Evolutionary conservation across 2,329 filamentous ascomycete species (phyloP).

Genomic region (Penicillium nordicum): DNA sequence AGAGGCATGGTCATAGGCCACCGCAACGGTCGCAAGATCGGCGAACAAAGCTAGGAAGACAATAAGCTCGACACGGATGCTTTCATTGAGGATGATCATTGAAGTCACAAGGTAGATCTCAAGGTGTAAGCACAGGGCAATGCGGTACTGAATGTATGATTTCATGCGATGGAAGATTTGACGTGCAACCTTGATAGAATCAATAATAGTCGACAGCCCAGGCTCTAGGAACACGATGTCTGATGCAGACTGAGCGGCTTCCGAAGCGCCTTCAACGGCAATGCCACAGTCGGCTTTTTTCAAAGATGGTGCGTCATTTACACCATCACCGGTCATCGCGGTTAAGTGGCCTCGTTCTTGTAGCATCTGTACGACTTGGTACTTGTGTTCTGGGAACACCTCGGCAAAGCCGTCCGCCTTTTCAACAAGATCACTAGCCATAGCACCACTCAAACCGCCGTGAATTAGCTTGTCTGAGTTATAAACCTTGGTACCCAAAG

Average conservation of each 20-base stretch:
- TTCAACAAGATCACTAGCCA: constrained; percentile 72
- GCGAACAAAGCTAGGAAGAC: constrained; percentile 79
- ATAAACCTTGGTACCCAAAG: constrained; percentile 75
- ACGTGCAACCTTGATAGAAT: constrained; percentile 69
- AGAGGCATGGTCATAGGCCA: constrained; percentile 80
- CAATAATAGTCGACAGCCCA: constrained; percentile 67
- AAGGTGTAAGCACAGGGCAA: constrained; percentile 69
- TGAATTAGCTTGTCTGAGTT: constrained; percentile 75
- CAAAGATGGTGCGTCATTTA: constrained; percentile 70
- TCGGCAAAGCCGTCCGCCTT: constrained; percentile 71
- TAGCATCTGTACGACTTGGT: constrained; percentile 71
- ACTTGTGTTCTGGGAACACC: constrained; percentile 73
- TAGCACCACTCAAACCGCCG: constrained; percentile 68
- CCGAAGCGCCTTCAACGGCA: constrained; percentile 67
- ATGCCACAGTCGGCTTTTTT: constrained; percentile 74
- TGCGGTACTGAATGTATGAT: constrained; percentile 73
- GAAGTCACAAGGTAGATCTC: constrained; percentile 74
- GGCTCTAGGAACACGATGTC: constrained; percentile 73
- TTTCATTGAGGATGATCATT: constrained; percentile 79
- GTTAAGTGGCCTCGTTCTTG: constrained; percentile 69
- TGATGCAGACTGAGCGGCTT: constrained; percentile 68
- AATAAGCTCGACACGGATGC: constrained; percentile 68
- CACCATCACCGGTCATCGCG: constrained; percentile 73
- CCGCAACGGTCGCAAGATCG: constrained; percentile 74
- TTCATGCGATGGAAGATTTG: constrained; percentile 79